Evolutionary conservation across 164 flowering plant genomes (phyloP).

Genomic region (Vitis labrusca): DNA sequence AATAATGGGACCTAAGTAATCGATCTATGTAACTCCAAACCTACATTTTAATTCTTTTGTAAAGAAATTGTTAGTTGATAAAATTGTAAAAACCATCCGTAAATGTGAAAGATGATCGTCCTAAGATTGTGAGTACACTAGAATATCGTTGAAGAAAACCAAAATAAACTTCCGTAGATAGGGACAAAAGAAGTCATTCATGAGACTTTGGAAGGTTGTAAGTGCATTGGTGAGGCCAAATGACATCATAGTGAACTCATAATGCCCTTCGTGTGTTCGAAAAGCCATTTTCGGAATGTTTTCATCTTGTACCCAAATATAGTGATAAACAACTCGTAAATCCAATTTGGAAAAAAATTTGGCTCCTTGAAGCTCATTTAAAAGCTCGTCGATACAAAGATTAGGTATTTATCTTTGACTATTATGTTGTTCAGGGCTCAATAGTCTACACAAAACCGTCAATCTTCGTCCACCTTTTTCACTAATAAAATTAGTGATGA

Average conservation of each 20-base stretch:
- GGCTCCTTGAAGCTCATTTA: not conserved
- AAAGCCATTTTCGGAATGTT: not conserved
- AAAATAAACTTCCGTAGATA: no score
- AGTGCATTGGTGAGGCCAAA: constrained; percentile 4
- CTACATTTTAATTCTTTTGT: no score
- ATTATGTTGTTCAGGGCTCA: not conserved
- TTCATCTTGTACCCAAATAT: not conserved
- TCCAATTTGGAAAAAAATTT: not conserved
- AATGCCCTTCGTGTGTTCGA: constrained; percentile 2
- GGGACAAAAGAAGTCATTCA: not conserved
- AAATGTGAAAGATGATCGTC: no score
- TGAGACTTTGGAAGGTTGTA: not conserved
- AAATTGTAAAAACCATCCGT: no score
- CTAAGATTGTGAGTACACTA: no score
- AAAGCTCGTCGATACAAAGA: not conserved
- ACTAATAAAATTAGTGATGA: not conserved
- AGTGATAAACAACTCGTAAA: not conserved
- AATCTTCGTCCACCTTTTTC: not conserved
- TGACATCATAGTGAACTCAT: constrained; percentile 5
- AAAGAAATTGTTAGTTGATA: no score
- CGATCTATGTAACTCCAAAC: no score
- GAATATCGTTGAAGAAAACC: no score
- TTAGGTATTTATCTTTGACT: not conserved
- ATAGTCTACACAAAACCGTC: not conserved
- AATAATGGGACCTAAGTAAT: no score